Conservation (phyloP, 2,329 filamentous ascomycete genomes). For the Ascochyta pisi region DNA sequence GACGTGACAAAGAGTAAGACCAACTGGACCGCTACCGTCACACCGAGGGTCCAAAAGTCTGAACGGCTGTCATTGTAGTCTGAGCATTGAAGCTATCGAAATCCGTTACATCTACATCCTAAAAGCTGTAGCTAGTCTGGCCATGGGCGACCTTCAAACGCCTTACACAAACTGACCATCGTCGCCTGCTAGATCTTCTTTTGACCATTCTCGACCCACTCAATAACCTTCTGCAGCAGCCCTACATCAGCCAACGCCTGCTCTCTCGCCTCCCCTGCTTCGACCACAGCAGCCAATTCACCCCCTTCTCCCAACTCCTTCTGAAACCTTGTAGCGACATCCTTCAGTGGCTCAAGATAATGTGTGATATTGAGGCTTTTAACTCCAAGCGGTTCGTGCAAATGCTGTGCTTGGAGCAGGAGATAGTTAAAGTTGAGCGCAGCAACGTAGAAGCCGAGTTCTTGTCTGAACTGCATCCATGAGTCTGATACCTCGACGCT, state of each 20-base stretch:
- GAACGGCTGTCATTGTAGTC: neutral
- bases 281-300: conserved; percentile 47
- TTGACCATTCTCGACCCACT: conserved; percentile 31
- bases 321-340: conserved; percentile 46
- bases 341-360: conserved; percentile 54
- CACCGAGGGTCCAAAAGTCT: neutral
- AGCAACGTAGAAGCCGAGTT: conserved; percentile 62
- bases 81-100: neutral
- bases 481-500: conserved; percentile 29
- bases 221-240: conserved; percentile 45
- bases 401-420: conserved; percentile 57
- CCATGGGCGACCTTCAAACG: neutral
- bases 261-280: conserved; percentile 41
- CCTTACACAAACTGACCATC: too few relatives aligned
- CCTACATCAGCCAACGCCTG: conserved; percentile 45
- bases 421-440: conserved; percentile 66
- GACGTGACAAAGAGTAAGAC: neutral
- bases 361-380: conserved; percentile 51
- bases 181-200: conserved; percentile 7
- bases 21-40: neutral
- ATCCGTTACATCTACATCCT: neutral
- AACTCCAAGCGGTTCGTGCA: conserved; percentile 58
- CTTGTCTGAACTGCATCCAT: conserved; percentile 57
- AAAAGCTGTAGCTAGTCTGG: neutral
- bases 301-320: conserved; percentile 45